phyloP scores from a whole-genome alignment of 176 grass and related monocot species.

The Tillandsia fasciculata region DNA sequence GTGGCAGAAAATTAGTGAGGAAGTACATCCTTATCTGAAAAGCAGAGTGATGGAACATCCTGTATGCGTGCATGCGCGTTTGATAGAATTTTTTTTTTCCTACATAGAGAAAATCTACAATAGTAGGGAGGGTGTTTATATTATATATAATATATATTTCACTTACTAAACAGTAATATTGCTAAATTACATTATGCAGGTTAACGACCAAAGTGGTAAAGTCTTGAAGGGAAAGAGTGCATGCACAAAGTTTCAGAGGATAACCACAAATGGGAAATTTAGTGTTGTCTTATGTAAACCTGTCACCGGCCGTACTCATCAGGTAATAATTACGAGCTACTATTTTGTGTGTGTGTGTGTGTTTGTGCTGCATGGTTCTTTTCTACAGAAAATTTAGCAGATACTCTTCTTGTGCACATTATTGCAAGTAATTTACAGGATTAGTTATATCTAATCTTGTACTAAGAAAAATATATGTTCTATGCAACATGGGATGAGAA shows the following conservation, averaged over 20 bases:
- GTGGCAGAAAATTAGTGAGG: too few relatives aligned
- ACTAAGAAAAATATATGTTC: too few relatives aligned
- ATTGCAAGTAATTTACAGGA: too few relatives aligned
- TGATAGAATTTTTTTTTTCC: too few relatives aligned
- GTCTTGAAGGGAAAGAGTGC: conserved; percentile 57
- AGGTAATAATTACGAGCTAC: conserved; percentile 38
- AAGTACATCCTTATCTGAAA: too few relatives aligned
- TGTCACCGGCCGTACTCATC: conserved; percentile 90
- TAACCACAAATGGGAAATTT: conserved; percentile 48
- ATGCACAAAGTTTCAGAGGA: conserved; percentile 77
- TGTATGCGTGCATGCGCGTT: too few relatives aligned
- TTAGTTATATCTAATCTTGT: too few relatives aligned
- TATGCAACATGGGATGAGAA: too few relatives aligned
- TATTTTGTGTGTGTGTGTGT: neutral
- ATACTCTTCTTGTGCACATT: neutral
- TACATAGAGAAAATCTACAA: too few relatives aligned
- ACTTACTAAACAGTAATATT: neutral
- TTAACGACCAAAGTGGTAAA: conserved; percentile 38
- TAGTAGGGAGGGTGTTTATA: too few relatives aligned
- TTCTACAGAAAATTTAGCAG: neutral
- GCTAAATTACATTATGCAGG: conserved; percentile 27
- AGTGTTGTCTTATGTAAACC: conserved; percentile 93
- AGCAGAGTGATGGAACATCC: too few relatives aligned
- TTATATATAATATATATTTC: neutral
- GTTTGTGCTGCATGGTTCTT: neutral